Base-by-base conservation (phyloP, 495 filamentous ascomycete species). In the Penicillium ochrochloron region DNA sequence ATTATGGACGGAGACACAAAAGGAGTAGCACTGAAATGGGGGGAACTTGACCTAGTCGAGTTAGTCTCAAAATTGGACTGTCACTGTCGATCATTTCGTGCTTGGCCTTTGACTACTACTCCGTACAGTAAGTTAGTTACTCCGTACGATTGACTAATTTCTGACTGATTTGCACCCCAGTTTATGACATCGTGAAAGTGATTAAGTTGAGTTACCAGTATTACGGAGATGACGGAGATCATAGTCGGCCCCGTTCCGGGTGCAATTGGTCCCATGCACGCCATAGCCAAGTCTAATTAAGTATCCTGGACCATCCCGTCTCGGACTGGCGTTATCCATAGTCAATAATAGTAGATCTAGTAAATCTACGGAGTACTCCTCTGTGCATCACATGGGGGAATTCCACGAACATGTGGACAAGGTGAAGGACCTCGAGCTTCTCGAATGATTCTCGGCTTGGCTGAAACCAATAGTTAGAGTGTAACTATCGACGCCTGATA, bases 161-260 rank as follows among this genome's bases (percentile, higher is more conserved):
- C 44, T 48, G 44, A 48, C 19, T 23, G 44, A 48, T 48, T 48
- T 25, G 9, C 1, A 25, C 19, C 23, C 44, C 44, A 48, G 19
- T 48, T 23, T 25, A 23, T 25, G 48, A 29, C 25, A 52, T 17
- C 48, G 33, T 61, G 48, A 53, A 35, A 42, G 19, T 4, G 31
- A 1, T 27, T 27, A 27, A 27, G 2, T 1, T 27, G 1, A 27
- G 25, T 27, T 27, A 27, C 25, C 25, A 27, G 25, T 4, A 44
- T 58, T 53, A 59, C 66, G 61, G 66, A 58, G 66, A 65, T 59
- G 48, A 11, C 53, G 53, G 35, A 34, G 54, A 46, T 64, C 55
- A 31, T 31, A 53, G 61, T 59, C 17, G 52, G 34, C 35, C 42
- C 59, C 48, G 23, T 35, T 21, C 29, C 46, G 33, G 44, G 41